Base-by-base conservation (phyloP, 2,329 filamentous ascomycete species). In the Sarocladium brachiariae region DNA sequence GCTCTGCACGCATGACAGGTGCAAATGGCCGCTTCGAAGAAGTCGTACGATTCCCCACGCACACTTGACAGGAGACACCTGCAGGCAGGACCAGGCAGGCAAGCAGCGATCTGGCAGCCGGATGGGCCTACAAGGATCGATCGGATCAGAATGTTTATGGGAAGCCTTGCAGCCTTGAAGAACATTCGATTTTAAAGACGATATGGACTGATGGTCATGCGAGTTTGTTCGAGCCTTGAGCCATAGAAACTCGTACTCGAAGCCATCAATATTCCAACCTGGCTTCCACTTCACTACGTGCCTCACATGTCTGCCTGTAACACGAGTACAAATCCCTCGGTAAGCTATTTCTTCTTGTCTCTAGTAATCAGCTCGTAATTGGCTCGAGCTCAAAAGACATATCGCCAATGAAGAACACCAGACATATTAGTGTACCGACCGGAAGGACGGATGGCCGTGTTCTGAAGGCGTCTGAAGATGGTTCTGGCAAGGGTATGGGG, bases 91-190 rank as follows among this genome's bases (percentile, higher is more conserved):
- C 27, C 24, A 33, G 43, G 25, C 11, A 47, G 43, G 24, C 27
- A 18, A 18, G 43, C 27, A n/a, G 14, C 24, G 25, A 47, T 47
- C 43, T 47, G 43, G 43, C 39, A 31, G 43, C 43, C 43, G 43
- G 43, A 47, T 31, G 43, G 43, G 43, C 25, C 25, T 47, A 25
- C 43, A 47, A 47, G 43, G 27, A 18, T 30, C 43, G 27, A 47
- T 47, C 43, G 27, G 27, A 47, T 43, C 39, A 43, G 21, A 43
- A 43, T 43, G 39, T 43, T 43, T 30, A 18, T 13, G 24, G 66
- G 62, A 66, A 70, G 70, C 54, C 49, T 58, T 52, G 11, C n/a
- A 21, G 18, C 16, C 18, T 39, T 50, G 35, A 8, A 30, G 39
- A 43, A 43, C 39, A 43, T 43, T 24, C 39, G 39, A 43, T 43